Conservation (phyloP, 75 land plant species). For the Selaginella tamariscina region DNA sequence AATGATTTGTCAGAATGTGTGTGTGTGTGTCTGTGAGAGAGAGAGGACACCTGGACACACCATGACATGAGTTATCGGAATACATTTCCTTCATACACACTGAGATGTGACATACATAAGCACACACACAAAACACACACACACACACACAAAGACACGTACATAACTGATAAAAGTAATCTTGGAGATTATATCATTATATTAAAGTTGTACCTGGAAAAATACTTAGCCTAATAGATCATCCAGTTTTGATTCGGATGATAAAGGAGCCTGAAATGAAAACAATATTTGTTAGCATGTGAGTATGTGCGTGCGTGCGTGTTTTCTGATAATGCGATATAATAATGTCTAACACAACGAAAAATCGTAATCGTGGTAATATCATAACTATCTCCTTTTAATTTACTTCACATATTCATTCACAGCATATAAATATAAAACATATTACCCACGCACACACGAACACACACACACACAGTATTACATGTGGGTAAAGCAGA, state of each 20-base stretch:
- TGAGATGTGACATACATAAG: no score
- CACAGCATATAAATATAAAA: neutral
- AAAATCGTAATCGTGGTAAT: neutral
- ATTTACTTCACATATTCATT: neutral
- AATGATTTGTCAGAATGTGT: no score
- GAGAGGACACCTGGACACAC: no score
- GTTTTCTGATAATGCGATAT: neutral
- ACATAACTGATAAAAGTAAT: no score
- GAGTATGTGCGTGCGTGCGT: neutral
- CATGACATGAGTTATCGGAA: no score
- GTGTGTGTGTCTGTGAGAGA: no score
- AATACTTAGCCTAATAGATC: neutral
- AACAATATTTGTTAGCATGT: neutral
- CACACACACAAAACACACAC: no score
- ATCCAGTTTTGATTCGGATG: slow-evolving; percentile 31
- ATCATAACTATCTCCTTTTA: neutral
- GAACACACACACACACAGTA: slow-evolving; percentile 20
- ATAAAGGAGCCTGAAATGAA: slow-evolving; percentile 34
- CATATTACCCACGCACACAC: neutral
- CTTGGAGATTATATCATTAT: no score
- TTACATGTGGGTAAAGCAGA: slow-evolving; percentile 88
- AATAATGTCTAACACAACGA: neutral
- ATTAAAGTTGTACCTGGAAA: no score
- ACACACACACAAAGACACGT: no score
- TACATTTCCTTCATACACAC: no score